Evolutionary conservation across 2,329 filamentous ascomycete genomes (phyloP), one percentile per base, ranked within the genome.

Genomic region (Trichophyton mentagrophytes): DNA sequence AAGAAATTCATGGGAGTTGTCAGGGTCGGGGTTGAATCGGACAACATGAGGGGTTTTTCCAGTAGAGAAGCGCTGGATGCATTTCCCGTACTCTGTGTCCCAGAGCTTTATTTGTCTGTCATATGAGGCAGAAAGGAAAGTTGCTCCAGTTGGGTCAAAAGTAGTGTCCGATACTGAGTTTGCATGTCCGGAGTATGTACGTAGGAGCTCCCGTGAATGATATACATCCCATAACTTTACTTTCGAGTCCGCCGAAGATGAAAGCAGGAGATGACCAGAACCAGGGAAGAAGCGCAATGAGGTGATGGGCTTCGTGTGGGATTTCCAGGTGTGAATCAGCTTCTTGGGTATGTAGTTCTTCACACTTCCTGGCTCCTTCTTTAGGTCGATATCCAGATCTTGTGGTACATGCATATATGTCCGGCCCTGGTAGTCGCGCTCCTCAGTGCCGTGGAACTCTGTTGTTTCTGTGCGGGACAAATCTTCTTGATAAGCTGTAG

Each of bases 341-440:
- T 95, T 97, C 80, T 96, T 97, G 42, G 93, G 93, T 61, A 95
- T 89, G 71, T 85, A 99, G 73, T 96, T 97, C 70, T 91, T 91
- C 70, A 83, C 74, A 69, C 86, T 90, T 67, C 88, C 89, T 51
- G 80, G 73, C 63, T 95, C 90, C 75, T 93, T 95, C 65, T 81
- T 82, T 67, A 99, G 79, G 71, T 95, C 88, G 71, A 96, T 79
- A 69, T 90, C 89, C 74, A 96, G 77, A 71, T 96, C 91, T 72
- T 90, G 90, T 2, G 93, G 93, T 53, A 97, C 81, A 74, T 99
- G 93, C 92, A 99, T 96, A 72, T 96, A 99, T 38, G 92, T 95
- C 65, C 93, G 82, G 56, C 93, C 93, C 72, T 95, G 88, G 77
- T 99, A 99, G 73, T 99, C 93, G 78, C 85, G 87, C 74, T 93